Percentiles rank a stretch among this genome's conserved stretches.
Conservation (phyloP, 2,329 filamentous ascomycete species). For the Aspergillus calidoustus region DNA sequence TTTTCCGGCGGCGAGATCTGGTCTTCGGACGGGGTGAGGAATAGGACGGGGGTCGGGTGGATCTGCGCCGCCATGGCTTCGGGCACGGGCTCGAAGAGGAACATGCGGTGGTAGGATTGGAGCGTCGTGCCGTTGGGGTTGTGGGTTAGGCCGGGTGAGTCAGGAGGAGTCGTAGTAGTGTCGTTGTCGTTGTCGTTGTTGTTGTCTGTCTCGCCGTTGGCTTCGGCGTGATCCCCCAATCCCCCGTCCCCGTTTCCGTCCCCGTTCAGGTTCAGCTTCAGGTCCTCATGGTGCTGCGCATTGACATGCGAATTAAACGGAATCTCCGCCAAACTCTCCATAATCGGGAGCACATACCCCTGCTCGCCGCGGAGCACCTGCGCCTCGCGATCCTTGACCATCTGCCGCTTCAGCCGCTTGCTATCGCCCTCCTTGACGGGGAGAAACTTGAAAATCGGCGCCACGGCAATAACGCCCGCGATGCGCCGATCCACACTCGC, state of each 20-base stretch:
- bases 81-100: neutral
- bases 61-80: neutral
- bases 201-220: neutral
- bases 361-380: neutral
- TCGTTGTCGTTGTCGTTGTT: neutral
- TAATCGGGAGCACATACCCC: neutral
- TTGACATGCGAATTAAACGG: constrained; percentile 6
- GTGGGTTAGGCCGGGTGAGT: neutral
- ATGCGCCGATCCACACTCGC: constrained; percentile 2
- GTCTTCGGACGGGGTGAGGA: neutral
- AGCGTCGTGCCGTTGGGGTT: neutral
- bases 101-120: constrained; percentile 6
- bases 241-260: neutral
- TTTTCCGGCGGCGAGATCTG: constrained; percentile 2
- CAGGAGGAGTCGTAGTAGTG: neutral
- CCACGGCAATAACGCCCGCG: neutral
- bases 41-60: neutral
- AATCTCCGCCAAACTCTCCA: neutral
- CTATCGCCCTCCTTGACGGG: neutral
- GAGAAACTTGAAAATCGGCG: constrained; percentile 2
- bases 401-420: neutral
- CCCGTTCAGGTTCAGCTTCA: neutral
- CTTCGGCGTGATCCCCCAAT: neutral
- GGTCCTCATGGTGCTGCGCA: neutral
- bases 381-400: constrained; percentile 2